Conservation (phyloP, 2,329 filamentous ascomycete genomes). For the Cercospora zeina region DNA sequence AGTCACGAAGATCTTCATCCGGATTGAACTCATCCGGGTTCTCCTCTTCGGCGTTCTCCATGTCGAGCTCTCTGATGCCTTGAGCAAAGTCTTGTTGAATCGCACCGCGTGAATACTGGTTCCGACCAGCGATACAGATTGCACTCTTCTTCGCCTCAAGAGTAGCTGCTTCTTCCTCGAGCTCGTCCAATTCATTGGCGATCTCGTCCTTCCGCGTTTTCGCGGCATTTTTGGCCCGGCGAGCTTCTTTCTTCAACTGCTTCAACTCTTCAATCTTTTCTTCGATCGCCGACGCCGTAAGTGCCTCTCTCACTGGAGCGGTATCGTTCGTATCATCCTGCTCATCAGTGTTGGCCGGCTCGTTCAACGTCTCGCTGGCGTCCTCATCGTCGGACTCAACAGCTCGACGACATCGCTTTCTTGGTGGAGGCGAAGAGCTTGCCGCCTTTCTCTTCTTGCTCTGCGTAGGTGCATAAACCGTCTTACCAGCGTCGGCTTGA, state of each 20-base stretch:
- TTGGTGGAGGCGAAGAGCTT: constrained; percentile 12
- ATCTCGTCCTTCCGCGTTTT: constrained; percentile 40
- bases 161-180: constrained; percentile 37
- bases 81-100: constrained; percentile 62
- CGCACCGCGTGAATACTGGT: constrained; percentile 55
- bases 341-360: constrained; percentile 23
- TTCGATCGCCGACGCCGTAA: constrained; percentile 46
- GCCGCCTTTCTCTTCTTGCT: constrained; percentile 40
- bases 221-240: constrained; percentile 31
- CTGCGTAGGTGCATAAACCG: constrained; percentile 44
- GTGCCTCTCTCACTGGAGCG: constrained; percentile 36
- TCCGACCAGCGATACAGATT: constrained; percentile 57
- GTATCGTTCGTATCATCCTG: constrained; percentile 14
- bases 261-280: constrained; percentile 49
- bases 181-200: constrained; percentile 33
- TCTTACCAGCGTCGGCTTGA: constrained; percentile 45
- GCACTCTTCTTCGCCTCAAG: constrained; percentile 42
- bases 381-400: constrained; percentile 35
- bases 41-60: constrained; percentile 56
- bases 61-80: constrained; percentile 61
- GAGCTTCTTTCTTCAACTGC: constrained; percentile 44
- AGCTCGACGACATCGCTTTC: constrained; percentile 24
- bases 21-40: constrained; percentile 59
- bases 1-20: constrained; percentile 57
- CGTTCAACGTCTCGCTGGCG: constrained; percentile 22